Conservation (phyloP, 176 grass and related monocot species). For the Cocos nucifera region DNA sequence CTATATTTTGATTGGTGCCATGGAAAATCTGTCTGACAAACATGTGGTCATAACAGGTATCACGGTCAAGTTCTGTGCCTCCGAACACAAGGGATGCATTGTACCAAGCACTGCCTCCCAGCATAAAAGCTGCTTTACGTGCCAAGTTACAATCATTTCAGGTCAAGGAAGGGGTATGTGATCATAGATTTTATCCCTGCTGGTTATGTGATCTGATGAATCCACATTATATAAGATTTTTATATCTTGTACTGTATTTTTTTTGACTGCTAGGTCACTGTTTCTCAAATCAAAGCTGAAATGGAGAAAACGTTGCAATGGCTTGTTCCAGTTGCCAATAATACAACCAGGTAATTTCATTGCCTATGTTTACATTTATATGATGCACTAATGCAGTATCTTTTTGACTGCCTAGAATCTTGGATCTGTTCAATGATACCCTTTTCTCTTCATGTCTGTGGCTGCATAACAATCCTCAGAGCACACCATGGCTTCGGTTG, state of each 20-base stretch:
- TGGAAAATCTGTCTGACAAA: no score
- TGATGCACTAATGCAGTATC: no score
- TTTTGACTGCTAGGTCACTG: constrained; percentile 30
- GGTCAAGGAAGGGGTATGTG: constrained; percentile 46
- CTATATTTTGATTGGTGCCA: no score
- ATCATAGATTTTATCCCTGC: not conserved
- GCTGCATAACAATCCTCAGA: constrained; percentile 13
- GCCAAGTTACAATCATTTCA: constrained; percentile 47
- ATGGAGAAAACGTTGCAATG: constrained; percentile 49
- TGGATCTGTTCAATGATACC: no score
- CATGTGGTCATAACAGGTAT: constrained; percentile 39
- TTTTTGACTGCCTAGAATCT: no score
- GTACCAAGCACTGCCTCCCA: constrained; percentile 77
- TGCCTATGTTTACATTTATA: no score
- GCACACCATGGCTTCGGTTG: constrained; percentile 35
- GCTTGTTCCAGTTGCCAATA: constrained; percentile 48
- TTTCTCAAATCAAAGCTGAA: constrained; percentile 26
- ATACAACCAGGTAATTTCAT: constrained; percentile 34
- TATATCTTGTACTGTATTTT: not conserved
- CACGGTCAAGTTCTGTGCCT: constrained; percentile 56
- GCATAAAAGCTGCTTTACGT: constrained; percentile 50
- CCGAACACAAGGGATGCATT: constrained; percentile 67
- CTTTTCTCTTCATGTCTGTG: not conserved
- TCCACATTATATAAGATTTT: no score
- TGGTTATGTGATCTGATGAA: no score